A percentile compares a stretch with the other conserved stretches of the same genome.
phyloP scores from a whole-genome alignment of 2,329 filamentous ascomycete genomes.

The Pleurostoma richardsiae region DNA sequence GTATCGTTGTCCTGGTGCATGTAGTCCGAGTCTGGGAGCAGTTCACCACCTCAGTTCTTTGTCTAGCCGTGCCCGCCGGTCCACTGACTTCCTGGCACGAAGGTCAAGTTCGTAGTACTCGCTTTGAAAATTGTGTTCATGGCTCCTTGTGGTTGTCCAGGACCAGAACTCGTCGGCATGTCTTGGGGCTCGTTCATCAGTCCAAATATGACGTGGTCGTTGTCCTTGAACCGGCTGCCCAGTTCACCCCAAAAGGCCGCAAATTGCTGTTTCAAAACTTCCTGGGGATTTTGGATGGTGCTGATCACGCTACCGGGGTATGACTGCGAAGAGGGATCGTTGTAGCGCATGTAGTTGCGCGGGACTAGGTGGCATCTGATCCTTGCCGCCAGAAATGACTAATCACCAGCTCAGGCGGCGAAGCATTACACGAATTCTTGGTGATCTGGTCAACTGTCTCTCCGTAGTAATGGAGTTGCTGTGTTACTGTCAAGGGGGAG shows the following conservation, averaged over 20 bases:
- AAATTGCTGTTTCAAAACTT: conserved; percentile 41
- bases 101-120: conserved; percentile 39
- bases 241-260: conserved; percentile 44
- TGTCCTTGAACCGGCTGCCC: conserved; percentile 35
- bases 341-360: conserved; percentile 51
- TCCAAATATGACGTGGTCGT: conserved; percentile 43
- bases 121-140: conserved; percentile 36
- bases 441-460: conserved; percentile 45
- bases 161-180: conserved; percentile 37
- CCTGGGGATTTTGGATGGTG: conserved; percentile 33
- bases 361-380: conserved; percentile 39
- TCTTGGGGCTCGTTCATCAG: conserved; percentile 48
- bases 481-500: not conserved
- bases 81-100: conserved; percentile 44
- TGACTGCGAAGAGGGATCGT: conserved; percentile 42
- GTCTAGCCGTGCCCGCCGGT: conserved; percentile 43
- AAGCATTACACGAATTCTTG: conserved; percentile 27
- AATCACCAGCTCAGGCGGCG: not conserved
- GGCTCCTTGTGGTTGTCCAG: conserved; percentile 41
- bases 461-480: conserved; percentile 36
- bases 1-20: conserved; percentile 39
- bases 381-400: not conserved
- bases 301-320: conserved; percentile 43
- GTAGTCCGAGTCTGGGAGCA: conserved; percentile 26
- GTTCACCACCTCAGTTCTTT: conserved; percentile 27